Conservation (phyloP, 2,329 filamentous ascomycete genomes). For the Beauveria varroae region DNA sequence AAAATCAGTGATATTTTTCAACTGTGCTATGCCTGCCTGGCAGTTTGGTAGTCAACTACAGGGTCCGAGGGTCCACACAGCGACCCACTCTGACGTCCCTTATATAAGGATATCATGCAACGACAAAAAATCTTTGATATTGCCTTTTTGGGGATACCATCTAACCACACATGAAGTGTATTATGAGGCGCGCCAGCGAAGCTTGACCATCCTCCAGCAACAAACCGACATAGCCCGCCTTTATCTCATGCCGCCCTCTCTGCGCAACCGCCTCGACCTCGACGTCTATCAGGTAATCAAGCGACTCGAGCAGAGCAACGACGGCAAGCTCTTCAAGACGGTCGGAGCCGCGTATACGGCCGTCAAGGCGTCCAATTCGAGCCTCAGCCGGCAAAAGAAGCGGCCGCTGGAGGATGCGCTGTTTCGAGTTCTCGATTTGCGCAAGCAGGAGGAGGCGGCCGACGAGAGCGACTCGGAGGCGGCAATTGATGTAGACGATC, state of each 20-base stretch:
- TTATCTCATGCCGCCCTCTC: neutral
- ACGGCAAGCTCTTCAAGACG: constrained; percentile 40
- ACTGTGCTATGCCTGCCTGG: too few relatives aligned
- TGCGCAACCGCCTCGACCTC: constrained; percentile 41
- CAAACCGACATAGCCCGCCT: neutral
- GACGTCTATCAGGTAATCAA: constrained; percentile 74
- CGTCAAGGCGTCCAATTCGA: constrained; percentile 81
- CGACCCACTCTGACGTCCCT: too few relatives aligned
- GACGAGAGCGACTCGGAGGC: constrained; percentile 44
- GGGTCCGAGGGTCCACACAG: too few relatives aligned
- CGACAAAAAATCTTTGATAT: too few relatives aligned
- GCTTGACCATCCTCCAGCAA: neutral
- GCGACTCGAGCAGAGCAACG: constrained; percentile 60
- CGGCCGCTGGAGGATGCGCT: constrained; percentile 77
- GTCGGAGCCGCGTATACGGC: constrained; percentile 63
- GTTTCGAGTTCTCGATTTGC: constrained; percentile 68
- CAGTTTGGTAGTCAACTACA: too few relatives aligned
- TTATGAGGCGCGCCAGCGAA: too few relatives aligned
- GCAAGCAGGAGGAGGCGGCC: constrained; percentile 56
- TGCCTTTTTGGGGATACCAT: neutral
- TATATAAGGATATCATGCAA: too few relatives aligned
- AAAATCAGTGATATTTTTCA: too few relatives aligned
- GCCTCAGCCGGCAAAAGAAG: constrained; percentile 74
- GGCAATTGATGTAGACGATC: constrained; percentile 39
- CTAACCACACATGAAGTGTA: too few relatives aligned